Evolutionary conservation across 306 rosid species (phyloP).

Genomic region (Quercus gilva): DNA sequence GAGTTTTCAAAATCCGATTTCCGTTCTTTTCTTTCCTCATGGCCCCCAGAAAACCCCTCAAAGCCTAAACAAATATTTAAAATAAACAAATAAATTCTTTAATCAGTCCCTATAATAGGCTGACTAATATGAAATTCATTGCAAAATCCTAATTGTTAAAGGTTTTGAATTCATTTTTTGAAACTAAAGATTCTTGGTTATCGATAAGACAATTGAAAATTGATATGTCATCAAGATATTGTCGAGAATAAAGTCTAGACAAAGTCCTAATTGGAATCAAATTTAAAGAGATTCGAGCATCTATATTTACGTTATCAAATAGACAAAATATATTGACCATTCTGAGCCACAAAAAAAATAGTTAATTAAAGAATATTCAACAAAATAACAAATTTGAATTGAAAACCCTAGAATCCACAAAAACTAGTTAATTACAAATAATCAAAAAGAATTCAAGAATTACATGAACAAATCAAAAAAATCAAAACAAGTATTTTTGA

Average conservation of each 20-base stretch:
- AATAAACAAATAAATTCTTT: neutral
- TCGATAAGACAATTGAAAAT: too few species aligned
- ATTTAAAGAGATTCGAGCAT: too few species aligned
- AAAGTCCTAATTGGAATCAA: too few species aligned
- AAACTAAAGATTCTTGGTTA: neutral
- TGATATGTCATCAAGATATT: too few species aligned
- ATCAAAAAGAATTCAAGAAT: neutral
- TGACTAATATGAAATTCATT: neutral
- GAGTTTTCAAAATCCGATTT: slow-evolving; percentile 75
- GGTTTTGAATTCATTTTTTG: neutral
- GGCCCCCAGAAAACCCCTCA: slow-evolving; percentile 66
- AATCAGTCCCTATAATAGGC: neutral
- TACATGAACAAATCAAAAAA: neutral
- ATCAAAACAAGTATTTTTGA: neutral
- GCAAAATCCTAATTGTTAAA: neutral
- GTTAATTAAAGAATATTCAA: neutral
- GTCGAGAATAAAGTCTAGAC: too few species aligned
- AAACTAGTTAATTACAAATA: neutral
- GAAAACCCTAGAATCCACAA: neutral
- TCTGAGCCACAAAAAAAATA: neutral
- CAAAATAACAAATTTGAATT: neutral
- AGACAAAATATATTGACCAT: neutral
- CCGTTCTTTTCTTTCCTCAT: slow-evolving; percentile 64
- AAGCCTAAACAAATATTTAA: slow-evolving; percentile 44
- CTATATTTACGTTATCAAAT: neutral